Conservation (phyloP, 176 grass and related monocot genomes). For the Ensete ventricosum region DNA sequence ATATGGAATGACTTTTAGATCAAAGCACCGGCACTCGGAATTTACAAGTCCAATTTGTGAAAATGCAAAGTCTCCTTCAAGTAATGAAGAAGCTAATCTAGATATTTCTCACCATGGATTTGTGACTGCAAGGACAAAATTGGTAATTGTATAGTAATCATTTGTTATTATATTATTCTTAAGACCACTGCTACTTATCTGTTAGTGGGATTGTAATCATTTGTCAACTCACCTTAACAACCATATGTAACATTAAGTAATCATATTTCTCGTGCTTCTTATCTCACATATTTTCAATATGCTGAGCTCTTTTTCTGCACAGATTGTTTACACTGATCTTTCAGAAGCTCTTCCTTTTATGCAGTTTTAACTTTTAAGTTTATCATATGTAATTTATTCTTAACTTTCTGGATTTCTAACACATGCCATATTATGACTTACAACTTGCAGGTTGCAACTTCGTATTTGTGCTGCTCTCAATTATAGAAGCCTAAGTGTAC, state of each 20-base stretch:
- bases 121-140: constrained; percentile 71
- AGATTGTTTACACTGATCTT: too few species aligned
- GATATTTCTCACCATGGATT: constrained; percentile 50
- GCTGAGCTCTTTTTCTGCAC: not conserved
- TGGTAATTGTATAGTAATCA: constrained; percentile 38
- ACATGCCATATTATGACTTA: not conserved
- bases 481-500: too few species aligned
- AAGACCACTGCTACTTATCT: not conserved
- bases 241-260: not conserved
- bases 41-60: constrained; percentile 93
- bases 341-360: too few species aligned
- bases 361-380: not conserved
- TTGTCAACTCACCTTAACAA: not conserved
- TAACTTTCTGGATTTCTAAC: not conserved
- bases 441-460: not conserved
- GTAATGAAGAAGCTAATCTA: constrained; percentile 43
- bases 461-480: not conserved
- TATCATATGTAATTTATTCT: not conserved
- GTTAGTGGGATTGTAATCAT: not conserved
- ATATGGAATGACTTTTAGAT: constrained; percentile 26
- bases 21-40: constrained; percentile 55
- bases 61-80: constrained; percentile 54
- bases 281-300: not conserved
- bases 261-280: not conserved
- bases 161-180: not conserved